Evolutionary conservation across 495 filamentous ascomycete species (phyloP).

Genomic region (Aspergillus sparsus): DNA sequence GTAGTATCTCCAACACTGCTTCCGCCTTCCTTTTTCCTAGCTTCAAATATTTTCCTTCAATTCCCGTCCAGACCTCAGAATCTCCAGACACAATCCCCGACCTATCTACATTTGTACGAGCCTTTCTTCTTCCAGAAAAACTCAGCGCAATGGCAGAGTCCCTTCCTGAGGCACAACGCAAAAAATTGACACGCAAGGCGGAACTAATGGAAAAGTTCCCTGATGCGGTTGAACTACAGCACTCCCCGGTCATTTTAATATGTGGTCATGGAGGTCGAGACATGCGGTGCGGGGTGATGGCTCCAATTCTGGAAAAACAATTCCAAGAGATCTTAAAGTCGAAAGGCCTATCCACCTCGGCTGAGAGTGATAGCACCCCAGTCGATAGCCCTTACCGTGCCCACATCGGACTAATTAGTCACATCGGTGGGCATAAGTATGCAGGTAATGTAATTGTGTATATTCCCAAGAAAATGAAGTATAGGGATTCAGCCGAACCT

Average conservation of each 20-base stretch:
- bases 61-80: conserved; percentile 44
- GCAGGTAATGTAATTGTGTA: conserved; percentile 94
- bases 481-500: conserved; percentile 22
- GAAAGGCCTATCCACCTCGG: conserved; percentile 33
- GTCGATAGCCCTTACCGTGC: conserved; percentile 42
- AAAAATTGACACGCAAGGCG: conserved; percentile 32
- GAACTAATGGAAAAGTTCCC: conserved; percentile 40
- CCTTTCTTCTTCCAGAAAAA: conserved; percentile 53
- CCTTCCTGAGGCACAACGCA: conserved; percentile 41
- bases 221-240: conserved; percentile 55
- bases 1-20: conserved; percentile 42
- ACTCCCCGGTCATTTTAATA: conserved; percentile 71
- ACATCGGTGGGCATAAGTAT: conserved; percentile 91
- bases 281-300: conserved; percentile 75
- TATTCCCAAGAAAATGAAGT: conserved; percentile 60
- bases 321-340: conserved; percentile 57
- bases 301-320: conserved; percentile 66
- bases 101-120: conserved; percentile 40
- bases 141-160: conserved; percentile 59
- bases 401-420: conserved; percentile 75
- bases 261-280: conserved; percentile 85
- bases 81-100: conserved; percentile 18
- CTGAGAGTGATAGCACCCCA: conserved; percentile 13
- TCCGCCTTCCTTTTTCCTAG: conserved; percentile 74
- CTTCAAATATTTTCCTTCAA: conserved; percentile 73